phyloP scores from a whole-genome alignment of 2,329 filamentous ascomycete genomes.

The Colletotrichum chrysophilum region DNA sequence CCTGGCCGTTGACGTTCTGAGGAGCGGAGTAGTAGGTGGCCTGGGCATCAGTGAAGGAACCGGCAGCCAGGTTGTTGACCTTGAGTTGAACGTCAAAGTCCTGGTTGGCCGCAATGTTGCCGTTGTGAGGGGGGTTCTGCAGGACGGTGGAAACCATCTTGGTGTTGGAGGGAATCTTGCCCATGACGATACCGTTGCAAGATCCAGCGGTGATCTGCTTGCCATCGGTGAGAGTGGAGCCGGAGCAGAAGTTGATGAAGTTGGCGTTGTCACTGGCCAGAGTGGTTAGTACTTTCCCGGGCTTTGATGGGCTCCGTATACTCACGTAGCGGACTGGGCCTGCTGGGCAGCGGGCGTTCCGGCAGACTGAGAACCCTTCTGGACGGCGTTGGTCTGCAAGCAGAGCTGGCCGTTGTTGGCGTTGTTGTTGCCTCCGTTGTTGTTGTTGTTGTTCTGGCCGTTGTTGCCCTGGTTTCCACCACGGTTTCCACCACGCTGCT shows the following conservation, averaged over 20 bases:
- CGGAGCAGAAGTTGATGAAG: conserved; percentile 68
- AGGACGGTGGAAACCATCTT: conserved; percentile 66
- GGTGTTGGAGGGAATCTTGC: conserved; percentile 58
- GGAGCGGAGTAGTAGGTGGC: conserved; percentile 67
- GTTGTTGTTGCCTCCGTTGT: conserved; percentile 22
- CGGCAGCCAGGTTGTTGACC: conserved; percentile 57
- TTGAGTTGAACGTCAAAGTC: conserved; percentile 61
- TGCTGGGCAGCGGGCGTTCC: conserved; percentile 54
- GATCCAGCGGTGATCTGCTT: conserved; percentile 62
- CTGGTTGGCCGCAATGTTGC: conserved; percentile 49
- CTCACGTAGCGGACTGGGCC: conserved; percentile 57
- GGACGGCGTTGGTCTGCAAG: conserved; percentile 40
- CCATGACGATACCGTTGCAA: conserved; percentile 70
- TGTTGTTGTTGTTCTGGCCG: conserved; percentile 25
- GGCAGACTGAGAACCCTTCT: conserved; percentile 54
- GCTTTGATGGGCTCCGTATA: neutral
- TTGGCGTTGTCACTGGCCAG: conserved; percentile 57
- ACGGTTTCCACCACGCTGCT: conserved; percentile 31
- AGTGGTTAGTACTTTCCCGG: neutral
- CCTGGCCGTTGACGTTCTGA: conserved; percentile 53
- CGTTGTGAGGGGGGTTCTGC: conserved; percentile 55
- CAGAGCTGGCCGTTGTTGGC: conserved; percentile 23
- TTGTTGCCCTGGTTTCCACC: conserved; percentile 24
- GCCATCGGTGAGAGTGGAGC: conserved; percentile 63
- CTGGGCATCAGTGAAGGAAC: conserved; percentile 66